Conservation (phyloP, 2,329 filamentous ascomycete species). For the Botrytis fabae region DNA sequence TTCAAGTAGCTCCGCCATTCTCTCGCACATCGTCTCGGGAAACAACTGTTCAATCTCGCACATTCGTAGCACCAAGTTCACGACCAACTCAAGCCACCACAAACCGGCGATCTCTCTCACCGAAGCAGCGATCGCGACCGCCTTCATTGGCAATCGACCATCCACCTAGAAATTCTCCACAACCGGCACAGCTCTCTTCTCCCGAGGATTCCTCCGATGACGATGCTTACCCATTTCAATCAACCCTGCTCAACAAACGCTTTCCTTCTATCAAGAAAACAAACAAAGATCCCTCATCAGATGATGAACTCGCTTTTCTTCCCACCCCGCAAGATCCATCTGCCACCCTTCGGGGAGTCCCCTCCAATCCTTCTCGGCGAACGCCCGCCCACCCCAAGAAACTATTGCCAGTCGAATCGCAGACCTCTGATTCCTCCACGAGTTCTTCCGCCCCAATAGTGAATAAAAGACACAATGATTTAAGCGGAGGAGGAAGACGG, state of each 20-base stretch:
- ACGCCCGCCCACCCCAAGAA: slow-evolving; percentile 29
- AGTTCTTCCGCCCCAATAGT: slow-evolving; percentile 45
- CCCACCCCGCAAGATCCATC: slow-evolving; percentile 35
- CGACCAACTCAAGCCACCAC: slow-evolving; percentile 34
- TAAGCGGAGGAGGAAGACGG: slow-evolving; percentile 20
- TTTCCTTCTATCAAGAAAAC: slow-evolving; percentile 35
- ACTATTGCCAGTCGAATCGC: slow-evolving; percentile 33
- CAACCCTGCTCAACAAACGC: slow-evolving; percentile 38
- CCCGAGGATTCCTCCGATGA: slow-evolving; percentile 35
- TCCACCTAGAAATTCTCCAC: slow-evolving; percentile 27
- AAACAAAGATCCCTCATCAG: slow-evolving; percentile 31
- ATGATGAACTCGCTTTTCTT: slow-evolving; percentile 39
- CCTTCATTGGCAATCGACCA: slow-evolving; percentile 20
- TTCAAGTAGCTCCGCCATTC: slow-evolving; percentile 36
- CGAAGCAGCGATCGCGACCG: slow-evolving; percentile 32
- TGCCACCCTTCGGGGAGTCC: slow-evolving; percentile 38
- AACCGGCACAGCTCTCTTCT: slow-evolving; percentile 26
- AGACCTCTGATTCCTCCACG: slow-evolving; percentile 62
- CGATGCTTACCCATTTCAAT: slow-evolving; percentile 34
- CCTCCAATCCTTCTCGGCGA: slow-evolving; percentile 27
- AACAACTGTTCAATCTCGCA: slow-evolving; percentile 37
- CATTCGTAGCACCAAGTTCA: slow-evolving; percentile 34
- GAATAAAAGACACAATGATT: slow-evolving; percentile 22
- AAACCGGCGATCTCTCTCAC: slow-evolving; percentile 35
- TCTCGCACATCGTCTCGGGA: slow-evolving; percentile 40